These are phyloP conservation scores for Pterocarpus santalinus DNA, from an alignment of 306 rosid species.

Conservation along the genomic window DNA sequence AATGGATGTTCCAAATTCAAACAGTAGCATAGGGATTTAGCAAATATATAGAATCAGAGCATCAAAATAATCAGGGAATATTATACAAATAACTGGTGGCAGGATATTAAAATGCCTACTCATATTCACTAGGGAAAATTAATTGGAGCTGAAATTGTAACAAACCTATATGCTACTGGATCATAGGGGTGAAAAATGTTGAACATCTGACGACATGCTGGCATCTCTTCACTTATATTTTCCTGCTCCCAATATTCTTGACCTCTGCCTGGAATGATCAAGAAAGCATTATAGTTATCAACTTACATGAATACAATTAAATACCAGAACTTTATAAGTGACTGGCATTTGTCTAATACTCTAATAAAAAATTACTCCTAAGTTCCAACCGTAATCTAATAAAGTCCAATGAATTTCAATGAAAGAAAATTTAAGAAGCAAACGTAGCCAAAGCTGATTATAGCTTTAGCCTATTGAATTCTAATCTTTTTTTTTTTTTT, in stretches of 20 bases:
- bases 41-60: constrained; percentile 18
- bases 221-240: constrained; percentile 90
- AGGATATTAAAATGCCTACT: constrained; percentile 14
- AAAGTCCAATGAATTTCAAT: constrained; percentile 27
- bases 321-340: constrained; percentile 13
- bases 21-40: constrained; percentile 11
- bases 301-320: constrained; percentile 23
- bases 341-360: constrained; percentile 13
- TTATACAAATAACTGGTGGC: constrained; percentile 13
- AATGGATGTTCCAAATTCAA: constrained; percentile 33
- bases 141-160: constrained; percentile 35
- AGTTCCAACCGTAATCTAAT: constrained; percentile 13
- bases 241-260: constrained; percentile 90
- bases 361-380: neutral
- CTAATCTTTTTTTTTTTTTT: too few species aligned
- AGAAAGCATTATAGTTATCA: constrained; percentile 25
- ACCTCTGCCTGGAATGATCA: constrained; percentile 76
- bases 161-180: constrained; percentile 97
- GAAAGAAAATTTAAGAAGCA: neutral
- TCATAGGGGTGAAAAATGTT: constrained; percentile 98
- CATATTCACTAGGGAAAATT: constrained; percentile 20
- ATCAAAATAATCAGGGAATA: constrained; percentile 23
- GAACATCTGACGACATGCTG: constrained; percentile 91
- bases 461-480: neutral
- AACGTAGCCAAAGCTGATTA: neutral